A percentile compares a stretch with the other conserved stretches of the same genome.
Conservation (phyloP, 78 protist genomes). For the Pigoraptor vietnamica region DNA sequence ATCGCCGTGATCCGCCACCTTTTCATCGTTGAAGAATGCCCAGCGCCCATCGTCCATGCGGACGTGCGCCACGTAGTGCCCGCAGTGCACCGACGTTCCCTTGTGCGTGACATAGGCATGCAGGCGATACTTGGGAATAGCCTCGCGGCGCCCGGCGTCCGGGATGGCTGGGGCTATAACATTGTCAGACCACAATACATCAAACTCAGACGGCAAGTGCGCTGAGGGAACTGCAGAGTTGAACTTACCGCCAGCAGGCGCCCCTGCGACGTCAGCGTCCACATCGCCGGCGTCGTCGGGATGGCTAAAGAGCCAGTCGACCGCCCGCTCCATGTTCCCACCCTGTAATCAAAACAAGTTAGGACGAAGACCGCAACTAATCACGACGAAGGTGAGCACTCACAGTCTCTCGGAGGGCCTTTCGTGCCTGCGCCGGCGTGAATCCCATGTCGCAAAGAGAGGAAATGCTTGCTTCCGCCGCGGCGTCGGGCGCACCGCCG, state of each 20-base stretch:
- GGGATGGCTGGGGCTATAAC: background rate
- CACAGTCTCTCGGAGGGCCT: slow-evolving; percentile 12
- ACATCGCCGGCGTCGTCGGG: slow-evolving; percentile 15
- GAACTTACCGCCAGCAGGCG: background rate
- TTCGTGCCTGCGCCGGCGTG: background rate
- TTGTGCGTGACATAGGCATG: slow-evolving; percentile 9
- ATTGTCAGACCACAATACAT: too few relatives aligned
- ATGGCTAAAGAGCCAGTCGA: slow-evolving; percentile 42
- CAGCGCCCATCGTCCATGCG: slow-evolving; percentile 4
- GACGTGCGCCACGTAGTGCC: slow-evolving; percentile 19
- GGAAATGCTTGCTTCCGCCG: background rate
- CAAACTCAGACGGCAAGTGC: background rate
- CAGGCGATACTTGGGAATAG: background rate
- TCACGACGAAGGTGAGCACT: too few relatives aligned
- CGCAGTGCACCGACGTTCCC: slow-evolving; percentile 20
- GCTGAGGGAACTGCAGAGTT: background rate
- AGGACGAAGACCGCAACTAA: too few relatives aligned
- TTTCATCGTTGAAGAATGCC: slow-evolving; percentile 14
- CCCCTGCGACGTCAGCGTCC: background rate
- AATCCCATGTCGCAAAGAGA: slow-evolving; percentile 17
- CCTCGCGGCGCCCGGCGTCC: background rate
- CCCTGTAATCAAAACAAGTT: too few relatives aligned
- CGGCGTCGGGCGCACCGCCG: background rate
- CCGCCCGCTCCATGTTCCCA: slow-evolving; percentile 34
- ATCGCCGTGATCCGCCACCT: background rate